Evolutionary conservation across 371 early-diverging fungal genomes (phyloP).

Genomic region (Mucor irregularis): DNA sequence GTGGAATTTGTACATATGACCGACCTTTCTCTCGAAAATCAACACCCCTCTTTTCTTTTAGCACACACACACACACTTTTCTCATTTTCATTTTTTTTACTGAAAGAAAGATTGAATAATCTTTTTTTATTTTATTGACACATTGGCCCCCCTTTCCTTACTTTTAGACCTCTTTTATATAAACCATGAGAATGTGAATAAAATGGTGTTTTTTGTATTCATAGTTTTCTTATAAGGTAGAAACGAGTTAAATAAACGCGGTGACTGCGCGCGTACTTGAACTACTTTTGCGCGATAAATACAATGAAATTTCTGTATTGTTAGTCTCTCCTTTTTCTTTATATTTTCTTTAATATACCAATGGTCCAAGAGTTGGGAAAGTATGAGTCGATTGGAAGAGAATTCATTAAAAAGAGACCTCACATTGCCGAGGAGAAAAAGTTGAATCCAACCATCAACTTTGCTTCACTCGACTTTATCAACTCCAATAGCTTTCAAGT

Average conservation of each 20-base stretch:
- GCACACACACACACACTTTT: no score
- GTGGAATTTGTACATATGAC: not conserved
- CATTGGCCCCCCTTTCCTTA: no score
- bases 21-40: not conserved
- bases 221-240: not conserved
- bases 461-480: no score
- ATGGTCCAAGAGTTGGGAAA: conserved; percentile 16
- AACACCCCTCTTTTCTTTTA: not conserved
- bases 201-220: not conserved
- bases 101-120: no score
- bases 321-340: no score
- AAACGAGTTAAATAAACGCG: not conserved
- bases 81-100: no score
- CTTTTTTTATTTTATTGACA: no score
- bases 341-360: not conserved
- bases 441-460: not conserved
- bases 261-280: conserved; percentile 6
- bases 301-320: not conserved
- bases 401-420: not conserved
- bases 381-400: conserved; percentile 22
- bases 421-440: conserved; percentile 8
- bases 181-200: no score
- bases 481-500: no score
- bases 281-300: not conserved
- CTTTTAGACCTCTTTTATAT: no score